A percentile compares a stretch with the other conserved stretches of the same genome.
phyloP scores from a whole-genome alignment of 163 green algal species.

The Scenedesmus sp. region DNA sequence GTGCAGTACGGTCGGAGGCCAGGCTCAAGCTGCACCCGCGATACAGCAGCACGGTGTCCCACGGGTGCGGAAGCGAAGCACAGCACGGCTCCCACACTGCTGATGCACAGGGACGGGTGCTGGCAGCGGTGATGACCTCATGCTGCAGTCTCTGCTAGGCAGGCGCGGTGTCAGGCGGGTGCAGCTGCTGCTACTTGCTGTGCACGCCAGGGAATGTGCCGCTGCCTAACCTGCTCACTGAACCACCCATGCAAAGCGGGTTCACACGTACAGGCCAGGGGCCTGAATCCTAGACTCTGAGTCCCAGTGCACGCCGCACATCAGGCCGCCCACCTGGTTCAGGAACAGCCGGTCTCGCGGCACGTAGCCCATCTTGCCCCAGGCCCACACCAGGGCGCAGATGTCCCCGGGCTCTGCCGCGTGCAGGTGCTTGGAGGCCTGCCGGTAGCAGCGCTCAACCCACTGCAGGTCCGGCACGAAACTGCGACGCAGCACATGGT shows the following conservation, averaged over 20 bases:
- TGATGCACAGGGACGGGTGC: not conserved
- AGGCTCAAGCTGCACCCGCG: too few species aligned
- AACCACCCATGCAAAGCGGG: not conserved
- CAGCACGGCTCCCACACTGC: not conserved
- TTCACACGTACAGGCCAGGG: too few species aligned
- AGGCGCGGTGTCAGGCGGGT: too few species aligned
- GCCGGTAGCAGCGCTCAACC: slow-evolving; percentile 51
- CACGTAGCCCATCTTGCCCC: slow-evolving; percentile 50
- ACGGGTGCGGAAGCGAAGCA: too few species aligned
- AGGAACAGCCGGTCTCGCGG: slow-evolving; percentile 43
- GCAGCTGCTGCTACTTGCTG: too few species aligned
- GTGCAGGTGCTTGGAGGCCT: slow-evolving; percentile 52
- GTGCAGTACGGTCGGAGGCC: too few species aligned
- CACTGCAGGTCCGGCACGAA: slow-evolving; percentile 31
- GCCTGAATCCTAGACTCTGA: too few species aligned
- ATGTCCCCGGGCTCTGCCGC: slow-evolving; percentile 28
- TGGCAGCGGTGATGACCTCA: too few species aligned
- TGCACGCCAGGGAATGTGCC: too few species aligned
- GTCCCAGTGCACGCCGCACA: not conserved
- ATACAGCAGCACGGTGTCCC: too few species aligned
- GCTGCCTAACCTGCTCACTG: too few species aligned
- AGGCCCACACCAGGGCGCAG: slow-evolving; percentile 38
- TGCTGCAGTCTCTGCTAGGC: too few species aligned
- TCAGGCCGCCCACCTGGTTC: slow-evolving; percentile 13
- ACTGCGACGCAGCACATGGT: not conserved